Evolutionary conservation across 108 stramenopile genomes (phyloP), one percentile per base, ranked within the genome.

Genomic region (Nitzschia sp.): DNA sequence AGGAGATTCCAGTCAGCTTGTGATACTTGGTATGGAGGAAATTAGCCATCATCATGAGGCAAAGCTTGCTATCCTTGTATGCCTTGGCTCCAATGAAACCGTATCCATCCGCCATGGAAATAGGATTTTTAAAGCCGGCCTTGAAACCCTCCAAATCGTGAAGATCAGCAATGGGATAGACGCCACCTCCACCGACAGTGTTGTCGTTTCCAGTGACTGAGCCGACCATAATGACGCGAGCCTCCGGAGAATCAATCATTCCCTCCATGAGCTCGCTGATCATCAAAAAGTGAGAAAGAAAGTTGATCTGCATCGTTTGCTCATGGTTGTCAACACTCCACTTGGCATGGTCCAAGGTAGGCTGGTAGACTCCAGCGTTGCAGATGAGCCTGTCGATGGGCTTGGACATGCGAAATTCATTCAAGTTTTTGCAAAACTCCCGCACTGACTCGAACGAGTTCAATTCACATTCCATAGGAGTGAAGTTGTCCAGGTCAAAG

Each of bases 261-360:
- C 76, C 75, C 1, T 78, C 70, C 73, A 96, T 66, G 21, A 84
- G 38, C n/a, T 63, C 66, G 36, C 66, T 76, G 17, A 93, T 87
- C 86, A 96, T 89, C 9, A 96, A 80, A 46, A 96, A 96, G 66
- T 96, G 95, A 9, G 83, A 85, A 48, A 96, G 82, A 53, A 85
- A 92, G 64, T 96, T 96, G 64, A 91, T 90, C 79, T 93, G 92
- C 92, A 96, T 96, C 1, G 91, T 93, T 66, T 93, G 92, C 69
- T 96, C 95, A 57, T 92, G 91, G 31, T 85, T 87, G 73, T 96
- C 95, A 9, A 75, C 77, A 35, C 85, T 86, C 91, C 91, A 96
- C 68, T 93, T 93, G 58, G 95, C 91, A 67, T 96, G 79, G 13
- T 80, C 75, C 23, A 93, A 74, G 9, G 85, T 71, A 9, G 95